Base-by-base conservation (phyloP, 2,329 filamentous ascomycete genomes). In the Calcarisporium arbuscula region DNA sequence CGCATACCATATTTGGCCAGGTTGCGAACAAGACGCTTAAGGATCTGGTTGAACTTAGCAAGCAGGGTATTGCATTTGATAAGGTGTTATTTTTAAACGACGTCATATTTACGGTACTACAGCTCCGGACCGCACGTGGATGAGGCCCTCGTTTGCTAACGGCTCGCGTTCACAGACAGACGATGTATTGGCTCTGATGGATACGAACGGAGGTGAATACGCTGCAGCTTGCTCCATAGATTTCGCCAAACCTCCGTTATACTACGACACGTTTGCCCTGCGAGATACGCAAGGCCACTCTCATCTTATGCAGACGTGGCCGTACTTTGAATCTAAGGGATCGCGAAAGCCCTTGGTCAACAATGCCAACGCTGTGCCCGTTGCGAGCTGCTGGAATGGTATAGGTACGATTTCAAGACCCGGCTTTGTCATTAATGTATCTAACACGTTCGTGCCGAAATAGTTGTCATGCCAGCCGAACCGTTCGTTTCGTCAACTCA, bases 1-100 rank as follows among this genome's bases (percentile, higher is more conserved):
- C 66, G 82, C 15, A 85, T 87, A 41, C 80, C 81, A 2, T 85
- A 80, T 51, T 61, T 87, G 15, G 71, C 83, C 2, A 66, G 60
- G 18, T 48, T 83, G 38, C 68, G 26, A 87, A 88, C 53, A 54
- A 61, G 43, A 74, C 72, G n/a, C 56, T 87, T 44, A 55, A 70
- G 40, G 77, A 80, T 8, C 50, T 86, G 42, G 51, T 68, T 19
- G 63, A 69, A 14, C 50, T 81, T 28, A 53, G 62, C 8, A 56
- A 60, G 15, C 53, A 68, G 34, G 77, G 75, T 5, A 54, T 64
- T n/a, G 60, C 44, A 8, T 68, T 78, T 48, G 75, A 80, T 44
- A 73, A 67, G 46, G 61, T 82, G 14, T 52, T 82, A 16, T 81
- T 78, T 47, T 52, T 82, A 25, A 80, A 81, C 43, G 77, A 81